Evolutionary conservation across 306 rosid species (phyloP).

Genomic region (Dalbergia oliveri): DNA sequence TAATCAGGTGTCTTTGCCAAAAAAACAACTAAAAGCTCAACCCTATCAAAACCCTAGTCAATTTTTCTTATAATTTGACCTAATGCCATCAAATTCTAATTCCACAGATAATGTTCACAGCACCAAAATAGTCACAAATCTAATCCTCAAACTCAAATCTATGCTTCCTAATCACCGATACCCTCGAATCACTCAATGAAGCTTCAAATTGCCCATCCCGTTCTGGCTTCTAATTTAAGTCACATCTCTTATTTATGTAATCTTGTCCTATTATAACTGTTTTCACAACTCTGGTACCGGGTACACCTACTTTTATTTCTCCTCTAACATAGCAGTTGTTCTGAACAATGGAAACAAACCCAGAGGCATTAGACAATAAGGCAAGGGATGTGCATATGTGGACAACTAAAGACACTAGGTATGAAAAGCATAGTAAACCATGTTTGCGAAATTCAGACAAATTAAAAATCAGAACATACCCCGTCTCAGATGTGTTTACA

Average conservation of each 20-base stretch:
- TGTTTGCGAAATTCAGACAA: not conserved
- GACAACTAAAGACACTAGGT: slow-evolving; percentile 16
- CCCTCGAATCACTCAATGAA: not conserved
- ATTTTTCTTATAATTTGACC: slow-evolving; percentile 3
- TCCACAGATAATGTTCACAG: not conserved
- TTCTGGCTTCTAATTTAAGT: not conserved
- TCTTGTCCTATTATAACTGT: not conserved
- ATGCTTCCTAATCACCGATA: not conserved
- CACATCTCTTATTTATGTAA: not conserved
- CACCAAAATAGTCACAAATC: not conserved
- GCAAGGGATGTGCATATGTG: not conserved
- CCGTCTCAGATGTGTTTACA: slow-evolving; percentile 59
- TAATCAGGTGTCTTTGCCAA: not conserved
- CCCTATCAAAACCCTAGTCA: not conserved
- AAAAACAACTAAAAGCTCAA: not conserved
- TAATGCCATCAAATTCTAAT: not conserved
- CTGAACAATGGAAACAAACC: not conserved
- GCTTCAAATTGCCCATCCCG: not conserved
- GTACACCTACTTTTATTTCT: not conserved
- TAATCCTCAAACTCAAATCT: not conserved
- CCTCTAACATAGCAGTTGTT: not conserved
- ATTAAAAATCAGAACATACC: slow-evolving; percentile 56
- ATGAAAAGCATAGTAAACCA: slow-evolving; percentile 19
- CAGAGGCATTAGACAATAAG: not conserved
- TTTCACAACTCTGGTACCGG: not conserved